phyloP scores from a whole-genome alignment of 805 yeast genomes.

The Blastobotrys americana region DNA sequence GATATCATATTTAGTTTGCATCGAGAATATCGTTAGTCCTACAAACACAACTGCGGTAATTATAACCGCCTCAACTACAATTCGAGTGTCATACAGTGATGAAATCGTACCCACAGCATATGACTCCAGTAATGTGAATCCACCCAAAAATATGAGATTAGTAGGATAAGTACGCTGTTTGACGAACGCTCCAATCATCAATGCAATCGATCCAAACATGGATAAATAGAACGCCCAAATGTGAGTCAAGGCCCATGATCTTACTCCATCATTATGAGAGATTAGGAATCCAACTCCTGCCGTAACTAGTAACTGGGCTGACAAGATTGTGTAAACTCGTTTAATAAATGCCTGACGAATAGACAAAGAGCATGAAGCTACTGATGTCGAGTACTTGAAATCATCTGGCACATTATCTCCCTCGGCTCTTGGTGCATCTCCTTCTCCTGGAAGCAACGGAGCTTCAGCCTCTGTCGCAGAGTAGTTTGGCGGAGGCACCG shows the following conservation, averaged over 20 bases:
- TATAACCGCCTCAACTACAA: conserved; percentile 62
- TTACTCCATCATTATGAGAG: conserved; percentile 38
- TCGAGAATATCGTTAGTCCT: conserved; percentile 71
- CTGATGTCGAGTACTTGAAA: conserved; percentile 73
- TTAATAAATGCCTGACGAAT: conserved; percentile 70
- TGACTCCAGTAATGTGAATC: conserved; percentile 70
- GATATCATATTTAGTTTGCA: conserved; percentile 72
- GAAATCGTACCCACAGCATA: conserved; percentile 64
- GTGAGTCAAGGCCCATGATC: conserved; percentile 50
- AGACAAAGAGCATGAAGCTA: conserved; percentile 68
- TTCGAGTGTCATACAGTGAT: conserved; percentile 51
- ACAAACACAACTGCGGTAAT: conserved; percentile 63
- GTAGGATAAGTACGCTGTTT: conserved; percentile 64
- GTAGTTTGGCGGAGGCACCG: conserved; percentile 8
- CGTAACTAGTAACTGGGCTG: conserved; percentile 58
- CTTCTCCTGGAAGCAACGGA: conserved; percentile 19
- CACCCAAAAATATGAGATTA: conserved; percentile 51
- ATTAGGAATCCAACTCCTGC: conserved; percentile 50
- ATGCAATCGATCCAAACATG: conserved; percentile 51
- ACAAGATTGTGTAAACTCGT: conserved; percentile 68
- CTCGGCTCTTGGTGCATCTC: conserved; percentile 12
- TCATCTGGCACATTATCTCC: conserved; percentile 42
- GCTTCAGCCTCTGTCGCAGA: conserved; percentile 7
- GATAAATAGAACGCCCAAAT: conserved; percentile 54
- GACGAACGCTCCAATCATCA: conserved; percentile 55